These are phyloP conservation scores for Agrostemma githago DNA, from an alignment of 148 eudicot genomes.

Conservation along the genomic window DNA sequence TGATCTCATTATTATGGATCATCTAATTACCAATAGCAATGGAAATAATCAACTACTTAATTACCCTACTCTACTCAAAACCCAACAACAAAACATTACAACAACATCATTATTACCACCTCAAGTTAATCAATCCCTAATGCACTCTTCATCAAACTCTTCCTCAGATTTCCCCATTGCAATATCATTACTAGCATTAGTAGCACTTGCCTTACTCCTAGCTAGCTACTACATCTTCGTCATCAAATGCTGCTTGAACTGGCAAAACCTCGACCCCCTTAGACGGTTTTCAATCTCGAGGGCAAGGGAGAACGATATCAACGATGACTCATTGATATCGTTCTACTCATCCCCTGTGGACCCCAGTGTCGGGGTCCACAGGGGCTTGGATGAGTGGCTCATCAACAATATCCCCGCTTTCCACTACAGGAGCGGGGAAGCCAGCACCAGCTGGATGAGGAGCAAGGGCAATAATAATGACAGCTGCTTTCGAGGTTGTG, in stretches of 20 bases:
- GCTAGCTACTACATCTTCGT: slow-evolving; percentile 66
- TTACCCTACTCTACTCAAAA: slow-evolving; percentile 5
- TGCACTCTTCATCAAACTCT: slow-evolving; percentile 35
- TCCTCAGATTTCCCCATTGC: slow-evolving; percentile 52
- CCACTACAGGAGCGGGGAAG: slow-evolving; percentile 37
- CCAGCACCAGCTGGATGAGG: background rate
- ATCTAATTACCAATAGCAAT: slow-evolving; percentile 19
- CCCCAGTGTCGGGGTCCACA: slow-evolving; percentile 35
- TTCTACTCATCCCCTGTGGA: slow-evolving; percentile 46
- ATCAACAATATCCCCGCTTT: slow-evolving; percentile 65
- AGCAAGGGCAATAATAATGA: slow-evolving; percentile 7
- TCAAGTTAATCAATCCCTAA: slow-evolving; percentile 18
- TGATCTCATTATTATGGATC: slow-evolving; percentile 13
- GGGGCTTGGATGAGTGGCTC: slow-evolving; percentile 62
- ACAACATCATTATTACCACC: background rate
- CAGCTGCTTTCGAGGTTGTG: slow-evolving; percentile 48
- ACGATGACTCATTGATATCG: slow-evolving; percentile 32
- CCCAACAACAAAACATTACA: slow-evolving; percentile 11
- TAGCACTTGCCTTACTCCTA: slow-evolving; percentile 51
- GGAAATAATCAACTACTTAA: background rate
- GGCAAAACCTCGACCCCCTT: slow-evolving; percentile 51
- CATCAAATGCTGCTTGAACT: slow-evolving; percentile 62
- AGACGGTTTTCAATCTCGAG: slow-evolving; percentile 39
- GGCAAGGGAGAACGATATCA: slow-evolving; percentile 8
- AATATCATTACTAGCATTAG: slow-evolving; percentile 44